Conservation (phyloP, 495 filamentous ascomycete species). For the Aspergillus coremiiformis region DNA sequence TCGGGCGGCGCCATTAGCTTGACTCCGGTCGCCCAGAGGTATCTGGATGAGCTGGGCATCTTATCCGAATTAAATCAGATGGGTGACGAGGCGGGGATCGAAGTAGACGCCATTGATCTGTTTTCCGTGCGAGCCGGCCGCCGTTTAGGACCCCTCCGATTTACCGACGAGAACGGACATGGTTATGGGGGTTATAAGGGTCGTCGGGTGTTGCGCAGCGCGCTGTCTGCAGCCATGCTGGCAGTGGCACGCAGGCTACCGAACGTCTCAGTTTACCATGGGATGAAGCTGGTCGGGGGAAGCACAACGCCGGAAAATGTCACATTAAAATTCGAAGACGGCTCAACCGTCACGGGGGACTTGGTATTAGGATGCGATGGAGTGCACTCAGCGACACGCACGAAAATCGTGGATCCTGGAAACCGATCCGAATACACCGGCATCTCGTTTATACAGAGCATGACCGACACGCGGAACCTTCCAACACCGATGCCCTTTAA, state of each 20-base stretch:
- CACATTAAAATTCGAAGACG: slow-evolving; percentile 36
- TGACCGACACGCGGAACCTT: slow-evolving; percentile 1
- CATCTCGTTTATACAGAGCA: slow-evolving; percentile 13
- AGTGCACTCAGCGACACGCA: slow-evolving; percentile 44
- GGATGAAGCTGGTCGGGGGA: slow-evolving; percentile 11
- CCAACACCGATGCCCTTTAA: slow-evolving; percentile 25
- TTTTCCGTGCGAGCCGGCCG: slow-evolving; percentile 16
- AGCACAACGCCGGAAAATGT: slow-evolving; percentile 13
- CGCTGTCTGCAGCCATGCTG: slow-evolving; percentile 17
- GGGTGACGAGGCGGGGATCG: slow-evolving; percentile 28
- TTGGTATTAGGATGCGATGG: slow-evolving; percentile 49
- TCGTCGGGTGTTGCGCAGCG: slow-evolving; percentile 19
- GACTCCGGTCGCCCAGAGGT: slow-evolving; percentile 44
- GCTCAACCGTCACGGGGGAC: slow-evolving; percentile 30
- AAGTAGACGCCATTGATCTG: slow-evolving; percentile 37
- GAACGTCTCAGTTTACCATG: slow-evolving; percentile 11
- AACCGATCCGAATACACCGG: slow-evolving; percentile 11
- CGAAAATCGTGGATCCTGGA: slow-evolving; percentile 23
- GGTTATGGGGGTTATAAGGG: slow-evolving; percentile 28
- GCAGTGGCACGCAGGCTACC: slow-evolving; percentile 5
- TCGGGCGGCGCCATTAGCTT: slow-evolving; percentile 49
- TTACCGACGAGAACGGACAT: slow-evolving; percentile 26
- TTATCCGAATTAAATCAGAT: slow-evolving; percentile 21
- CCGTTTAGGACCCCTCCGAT: slow-evolving; percentile 10
- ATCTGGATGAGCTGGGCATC: slow-evolving; percentile 42